These are phyloP conservation scores for Schwanniomyces vanrijiae DNA, from an alignment of 805 yeast genomes.

Conservation along the genomic window DNA sequence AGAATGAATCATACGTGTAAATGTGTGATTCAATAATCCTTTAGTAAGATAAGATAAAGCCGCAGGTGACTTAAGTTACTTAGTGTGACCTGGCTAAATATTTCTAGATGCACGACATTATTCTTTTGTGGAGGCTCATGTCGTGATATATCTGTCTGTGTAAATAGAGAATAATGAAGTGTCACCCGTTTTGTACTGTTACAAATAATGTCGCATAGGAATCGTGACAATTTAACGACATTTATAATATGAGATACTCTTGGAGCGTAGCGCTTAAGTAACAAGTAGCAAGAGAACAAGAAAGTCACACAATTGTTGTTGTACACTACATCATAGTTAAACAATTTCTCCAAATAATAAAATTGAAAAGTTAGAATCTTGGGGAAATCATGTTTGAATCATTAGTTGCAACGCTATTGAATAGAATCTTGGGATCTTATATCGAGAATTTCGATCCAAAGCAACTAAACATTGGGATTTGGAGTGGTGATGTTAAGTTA, in stretches of 20 bases:
- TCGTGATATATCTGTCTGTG: not conserved
- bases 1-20: not conserved
- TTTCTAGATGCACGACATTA: not conserved
- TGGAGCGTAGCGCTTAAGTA: not conserved
- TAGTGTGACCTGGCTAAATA: constrained; percentile 1
- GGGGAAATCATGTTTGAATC: constrained; percentile 56
- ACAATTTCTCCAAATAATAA: not conserved
- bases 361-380: too few relatives aligned
- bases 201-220: too few relatives aligned
- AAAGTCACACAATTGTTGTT: not conserved
- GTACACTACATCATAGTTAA: not conserved
- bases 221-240: not conserved
- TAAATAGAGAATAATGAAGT: not conserved
- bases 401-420: constrained; percentile 60
- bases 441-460: constrained; percentile 95
- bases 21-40: not conserved
- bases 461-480: constrained; percentile 91
- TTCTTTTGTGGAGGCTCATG: not conserved
- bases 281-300: not conserved
- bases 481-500: constrained; percentile 95
- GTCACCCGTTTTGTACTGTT: too few relatives aligned
- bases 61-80: not conserved
- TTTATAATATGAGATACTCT: not conserved
- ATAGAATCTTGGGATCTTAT: constrained; percentile 66
- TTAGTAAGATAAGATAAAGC: not conserved